These are phyloP conservation scores for Pistacia atlantica DNA, from an alignment of 345 rosid genomes.

Conservation along the genomic window DNA sequence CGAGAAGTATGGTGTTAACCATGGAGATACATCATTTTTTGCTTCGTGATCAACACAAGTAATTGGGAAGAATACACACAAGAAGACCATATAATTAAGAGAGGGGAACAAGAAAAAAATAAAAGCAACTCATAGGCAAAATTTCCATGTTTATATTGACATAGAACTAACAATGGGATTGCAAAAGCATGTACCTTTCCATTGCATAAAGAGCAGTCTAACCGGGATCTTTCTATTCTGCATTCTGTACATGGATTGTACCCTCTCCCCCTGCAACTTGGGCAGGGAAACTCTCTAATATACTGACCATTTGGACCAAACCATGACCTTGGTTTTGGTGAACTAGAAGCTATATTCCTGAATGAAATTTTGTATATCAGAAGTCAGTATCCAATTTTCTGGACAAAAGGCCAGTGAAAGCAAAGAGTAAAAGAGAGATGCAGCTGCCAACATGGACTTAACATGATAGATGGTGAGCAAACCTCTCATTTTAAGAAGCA, in stretches of 20 bases:
- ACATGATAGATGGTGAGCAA: not conserved
- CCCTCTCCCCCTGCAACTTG: constrained; percentile 92
- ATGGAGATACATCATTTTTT: not conserved
- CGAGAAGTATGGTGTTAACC: not conserved
- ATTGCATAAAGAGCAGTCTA: constrained; percentile 71
- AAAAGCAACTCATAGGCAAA: not conserved
- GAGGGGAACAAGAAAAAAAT: not conserved
- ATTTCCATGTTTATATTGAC: not conserved
- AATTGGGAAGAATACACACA: not conserved
- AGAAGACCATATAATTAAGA: not conserved
- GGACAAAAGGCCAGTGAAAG: not conserved
- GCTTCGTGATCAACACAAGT: not conserved
- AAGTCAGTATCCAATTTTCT: not conserved
- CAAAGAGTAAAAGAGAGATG: not conserved
- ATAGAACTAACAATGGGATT: not conserved
- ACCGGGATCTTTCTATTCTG: constrained; percentile 71
- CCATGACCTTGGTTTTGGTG: constrained; percentile 78
- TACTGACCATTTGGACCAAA: constrained; percentile 95
- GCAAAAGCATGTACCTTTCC: constrained; percentile 61
- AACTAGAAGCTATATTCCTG: constrained; percentile 52
- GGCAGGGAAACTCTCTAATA: constrained; percentile 93
- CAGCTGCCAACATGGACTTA: not conserved
- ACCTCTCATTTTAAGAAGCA: not conserved
- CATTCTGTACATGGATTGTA: constrained; percentile 86
- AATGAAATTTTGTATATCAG: constrained; percentile 14